phyloP scores from a whole-genome alignment of 2,329 filamentous ascomycete species.

The Blastomyces percursus region DNA sequence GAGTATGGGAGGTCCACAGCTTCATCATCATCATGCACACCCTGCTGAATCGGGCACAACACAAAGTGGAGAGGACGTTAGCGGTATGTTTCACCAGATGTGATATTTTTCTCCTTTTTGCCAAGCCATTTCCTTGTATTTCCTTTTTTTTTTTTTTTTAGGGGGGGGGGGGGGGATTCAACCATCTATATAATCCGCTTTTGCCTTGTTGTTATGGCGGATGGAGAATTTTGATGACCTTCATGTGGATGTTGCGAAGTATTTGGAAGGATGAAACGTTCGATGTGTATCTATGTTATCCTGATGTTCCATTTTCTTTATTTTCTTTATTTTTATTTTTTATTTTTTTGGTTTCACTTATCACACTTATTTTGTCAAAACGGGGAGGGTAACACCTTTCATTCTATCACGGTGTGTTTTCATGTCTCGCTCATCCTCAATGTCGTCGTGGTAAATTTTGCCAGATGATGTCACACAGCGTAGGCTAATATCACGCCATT shows the following conservation, averaged over 20 bases:
- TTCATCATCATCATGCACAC: slow-evolving; percentile 67
- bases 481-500: slow-evolving; percentile 32
- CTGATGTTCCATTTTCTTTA: slow-evolving; percentile 9
- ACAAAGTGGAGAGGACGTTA: slow-evolving; percentile 65
- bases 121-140: slow-evolving; percentile 16
- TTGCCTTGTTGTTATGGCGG: slow-evolving; percentile 16
- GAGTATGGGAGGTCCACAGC: slow-evolving; percentile 55
- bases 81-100: slow-evolving; percentile 98
- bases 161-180: too few relatives aligned
- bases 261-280: background rate
- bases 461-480: slow-evolving; percentile 20
- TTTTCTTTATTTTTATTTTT: too few relatives aligned
- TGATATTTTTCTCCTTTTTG: slow-evolving; percentile 38
- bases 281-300: slow-evolving; percentile 11
- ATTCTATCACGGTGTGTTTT: slow-evolving; percentile 1
- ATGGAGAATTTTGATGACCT: slow-evolving; percentile 1
- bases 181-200: slow-evolving; percentile 11
- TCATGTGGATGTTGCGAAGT: slow-evolving; percentile 1
- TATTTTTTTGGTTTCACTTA: slow-evolving; percentile 17
- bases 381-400: background rate
- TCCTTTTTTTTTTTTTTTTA: slow-evolving; percentile 25
- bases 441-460: slow-evolving; percentile 5
- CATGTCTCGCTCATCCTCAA: slow-evolving; percentile 13
- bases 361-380: background rate
- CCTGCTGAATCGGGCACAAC: slow-evolving; percentile 47